A percentile compares a stretch with the other conserved stretches of the same genome.
phyloP scores from a whole-genome alignment of 1,139 yeast genomes.

The Kurtzmaniella quercitrusa region DNA sequence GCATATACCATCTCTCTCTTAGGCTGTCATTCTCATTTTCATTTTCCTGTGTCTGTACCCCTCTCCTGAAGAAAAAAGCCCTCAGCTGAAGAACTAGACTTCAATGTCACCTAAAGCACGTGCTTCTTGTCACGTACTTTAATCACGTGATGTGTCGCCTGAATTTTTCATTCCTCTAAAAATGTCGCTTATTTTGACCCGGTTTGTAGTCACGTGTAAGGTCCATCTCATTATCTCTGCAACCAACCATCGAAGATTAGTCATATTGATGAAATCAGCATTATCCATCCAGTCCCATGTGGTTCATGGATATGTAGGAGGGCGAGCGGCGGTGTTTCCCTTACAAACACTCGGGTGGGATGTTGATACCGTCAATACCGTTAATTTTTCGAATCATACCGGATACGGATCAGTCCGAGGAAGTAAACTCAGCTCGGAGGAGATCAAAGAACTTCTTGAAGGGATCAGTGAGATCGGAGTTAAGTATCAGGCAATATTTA shows the following conservation, averaged over 20 bases:
- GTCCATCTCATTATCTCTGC: background rate
- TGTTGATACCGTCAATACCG: constrained; percentile 40
- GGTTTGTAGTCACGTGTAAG: background rate
- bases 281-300: constrained; percentile 43
- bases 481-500: constrained; percentile 24
- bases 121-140: too few species aligned
- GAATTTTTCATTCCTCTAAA: too few species aligned
- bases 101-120: too few species aligned
- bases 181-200: background rate
- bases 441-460: constrained; percentile 15
- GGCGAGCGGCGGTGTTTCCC: constrained; percentile 39
- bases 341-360: constrained; percentile 43
- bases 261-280: constrained; percentile 15
- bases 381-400: constrained; percentile 43
- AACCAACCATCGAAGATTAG: background rate
- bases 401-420: constrained; percentile 42
- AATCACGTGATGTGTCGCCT: too few species aligned
- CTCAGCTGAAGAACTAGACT: too few species aligned
- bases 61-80: too few species aligned
- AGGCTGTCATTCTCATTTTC: too few species aligned
- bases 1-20: too few species aligned
- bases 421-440: constrained; percentile 9
- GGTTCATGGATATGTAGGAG: constrained; percentile 45
- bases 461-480: constrained; percentile 42
- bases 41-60: too few species aligned